phyloP scores from a whole-genome alignment of 2,329 filamentous ascomycete genomes.

The Trichoderma asperellum region DNA sequence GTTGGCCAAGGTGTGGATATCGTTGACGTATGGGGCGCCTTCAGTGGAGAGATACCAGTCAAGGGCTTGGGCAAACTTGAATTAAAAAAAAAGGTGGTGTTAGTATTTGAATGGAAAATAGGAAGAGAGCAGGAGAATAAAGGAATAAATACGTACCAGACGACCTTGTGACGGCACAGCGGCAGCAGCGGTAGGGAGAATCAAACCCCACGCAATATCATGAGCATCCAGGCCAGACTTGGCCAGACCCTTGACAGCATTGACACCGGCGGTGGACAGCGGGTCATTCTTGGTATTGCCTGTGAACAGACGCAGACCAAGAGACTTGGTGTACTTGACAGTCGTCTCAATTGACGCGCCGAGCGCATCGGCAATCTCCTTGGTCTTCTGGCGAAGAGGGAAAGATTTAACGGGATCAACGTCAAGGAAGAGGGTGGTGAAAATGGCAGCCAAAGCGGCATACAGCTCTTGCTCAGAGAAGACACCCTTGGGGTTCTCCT shows the following conservation, averaged over 20 bases:
- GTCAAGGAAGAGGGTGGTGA: constrained; percentile 67
- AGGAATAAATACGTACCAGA: constrained; percentile 51
- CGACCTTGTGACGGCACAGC: constrained; percentile 73
- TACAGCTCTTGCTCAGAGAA: constrained; percentile 61
- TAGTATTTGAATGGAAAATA: constrained; percentile 25
- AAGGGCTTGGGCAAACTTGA: constrained; percentile 69
- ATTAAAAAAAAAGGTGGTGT: constrained; percentile 20
- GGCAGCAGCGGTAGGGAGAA: constrained; percentile 68
- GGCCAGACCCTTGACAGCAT: constrained; percentile 66
- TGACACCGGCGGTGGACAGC: constrained; percentile 65
- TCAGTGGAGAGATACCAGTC: constrained; percentile 70
- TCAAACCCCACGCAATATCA: constrained; percentile 72
- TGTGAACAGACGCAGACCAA: constrained; percentile 52
- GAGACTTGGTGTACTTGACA: constrained; percentile 60
- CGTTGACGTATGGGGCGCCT: constrained; percentile 59
- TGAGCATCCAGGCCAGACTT: constrained; percentile 64
- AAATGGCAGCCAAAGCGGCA: constrained; percentile 67
- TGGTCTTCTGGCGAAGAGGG: constrained; percentile 62
- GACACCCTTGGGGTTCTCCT: constrained; percentile 61
- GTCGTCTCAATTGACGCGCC: constrained; percentile 65
- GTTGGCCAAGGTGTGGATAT: constrained; percentile 64
- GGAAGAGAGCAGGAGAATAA: not conserved
- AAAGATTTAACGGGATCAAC: constrained; percentile 69
- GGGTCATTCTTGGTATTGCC: constrained; percentile 55
- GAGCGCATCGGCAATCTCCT: constrained; percentile 61